A percentile compares a stretch with the other conserved stretches of the same genome.
These are phyloP conservation scores for Inonotus hispidus DNA, from an alignment of 1,284 basidiomycete species.

Conservation along the genomic window DNA sequence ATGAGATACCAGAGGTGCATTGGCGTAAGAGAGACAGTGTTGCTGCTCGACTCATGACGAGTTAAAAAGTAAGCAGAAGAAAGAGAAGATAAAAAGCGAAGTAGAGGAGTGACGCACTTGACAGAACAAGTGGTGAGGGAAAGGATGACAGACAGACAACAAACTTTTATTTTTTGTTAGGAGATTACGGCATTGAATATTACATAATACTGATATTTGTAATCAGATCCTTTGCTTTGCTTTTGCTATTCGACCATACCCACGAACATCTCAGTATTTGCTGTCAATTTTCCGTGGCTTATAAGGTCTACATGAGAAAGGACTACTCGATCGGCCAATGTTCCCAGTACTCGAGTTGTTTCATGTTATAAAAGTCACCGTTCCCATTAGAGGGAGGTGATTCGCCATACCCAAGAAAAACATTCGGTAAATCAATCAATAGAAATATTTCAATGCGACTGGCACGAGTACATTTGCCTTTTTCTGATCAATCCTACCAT, in stretches of 20 bases:
- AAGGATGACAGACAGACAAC: background rate
- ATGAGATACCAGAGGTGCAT: conserved; percentile 49
- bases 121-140: too few relatives aligned
- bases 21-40: conserved; percentile 50
- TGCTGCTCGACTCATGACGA: conserved; percentile 44
- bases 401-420: too few relatives aligned
- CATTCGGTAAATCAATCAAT: too few relatives aligned
- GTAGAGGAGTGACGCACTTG: too few relatives aligned
- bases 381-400: too few relatives aligned
- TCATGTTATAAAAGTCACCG: too few relatives aligned
- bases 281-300: background rate
- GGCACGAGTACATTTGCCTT: too few relatives aligned
- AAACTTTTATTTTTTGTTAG: background rate
- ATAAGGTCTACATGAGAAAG: background rate
- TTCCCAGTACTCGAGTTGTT: background rate
- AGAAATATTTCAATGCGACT: too few relatives aligned
- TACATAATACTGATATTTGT: background rate
- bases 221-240: background rate
- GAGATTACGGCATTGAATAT: background rate
- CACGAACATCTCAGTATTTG: too few relatives aligned
- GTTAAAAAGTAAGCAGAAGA: background rate
- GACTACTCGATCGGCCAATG: background rate
- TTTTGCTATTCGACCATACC: too few relatives aligned
- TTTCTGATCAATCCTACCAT: too few relatives aligned
- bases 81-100: background rate